phyloP scores from a whole-genome alignment of 179 eudicot genomes.

The Patellifolia procumbens region DNA sequence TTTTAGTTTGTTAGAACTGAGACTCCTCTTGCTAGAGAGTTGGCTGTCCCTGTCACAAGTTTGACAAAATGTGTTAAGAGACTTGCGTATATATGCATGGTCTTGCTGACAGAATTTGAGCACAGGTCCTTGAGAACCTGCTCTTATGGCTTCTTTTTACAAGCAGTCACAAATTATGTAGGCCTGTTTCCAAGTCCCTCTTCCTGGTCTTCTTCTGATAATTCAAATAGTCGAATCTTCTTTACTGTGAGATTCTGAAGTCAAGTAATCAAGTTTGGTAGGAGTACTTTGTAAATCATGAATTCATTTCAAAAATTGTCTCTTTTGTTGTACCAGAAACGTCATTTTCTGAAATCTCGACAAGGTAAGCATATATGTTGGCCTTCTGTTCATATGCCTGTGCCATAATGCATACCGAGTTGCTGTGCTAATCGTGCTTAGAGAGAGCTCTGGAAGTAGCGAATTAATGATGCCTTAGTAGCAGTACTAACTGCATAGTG shows the following conservation, averaged over 20 bases:
- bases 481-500: no score
- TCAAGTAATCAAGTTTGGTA: background rate
- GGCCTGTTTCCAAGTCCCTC: background rate
- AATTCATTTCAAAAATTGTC: background rate
- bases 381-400: background rate
- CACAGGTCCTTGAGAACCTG: background rate
- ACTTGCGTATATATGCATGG: background rate
- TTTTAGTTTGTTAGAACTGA: background rate
- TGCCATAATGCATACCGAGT: background rate
- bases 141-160: background rate
- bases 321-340: background rate
- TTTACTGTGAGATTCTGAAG: background rate
- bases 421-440: no score
- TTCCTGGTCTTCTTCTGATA: background rate
- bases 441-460: no score
- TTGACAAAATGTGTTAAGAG: background rate
- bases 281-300: background rate
- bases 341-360: background rate
- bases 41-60: background rate
- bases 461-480: no score
- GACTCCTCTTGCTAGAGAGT: constrained; percentile 5
- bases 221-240: background rate
- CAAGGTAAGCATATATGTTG: background rate
- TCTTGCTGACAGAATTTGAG: background rate
- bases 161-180: background rate